Base-by-base conservation (phyloP, 2,329 filamentous ascomycete species). In the Aspergillus amoenus region DNA sequence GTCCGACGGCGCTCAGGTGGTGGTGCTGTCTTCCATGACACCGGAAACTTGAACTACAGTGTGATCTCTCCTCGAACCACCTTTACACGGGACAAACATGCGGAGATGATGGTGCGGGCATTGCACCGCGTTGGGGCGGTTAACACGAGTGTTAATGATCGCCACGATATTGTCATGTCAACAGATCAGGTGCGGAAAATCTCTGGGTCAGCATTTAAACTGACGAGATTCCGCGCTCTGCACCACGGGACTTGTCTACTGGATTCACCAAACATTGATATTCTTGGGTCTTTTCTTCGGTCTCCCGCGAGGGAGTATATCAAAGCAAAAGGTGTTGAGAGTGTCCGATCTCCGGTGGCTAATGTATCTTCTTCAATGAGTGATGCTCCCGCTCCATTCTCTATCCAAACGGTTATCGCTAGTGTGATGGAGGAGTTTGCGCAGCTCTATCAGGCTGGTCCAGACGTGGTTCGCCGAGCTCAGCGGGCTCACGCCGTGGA, bases 161-260 rank as follows among this genome's bases (percentile, higher is more conserved):
- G 94, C 15, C 93, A 99, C 72, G 94, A 99, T 71, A 97, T 99
- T 66, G 91, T 97, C 22, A 80, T 95, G 45, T 84, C 88, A 56
- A 79, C 81, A 49, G 55, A 63, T 70, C 68, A 70, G 37, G 80
- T 82, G 2, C 84, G 88, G 69, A 99, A 99, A 73, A 83, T 97
- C 11, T 96, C 92, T 0, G 94, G 94, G 1, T 97, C 92, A 0
- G 94, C 94, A 11, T 99, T 96, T 77, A 97, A 97, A 75, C 81
- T 99, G 53, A 97, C 90, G 0, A 82, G 90, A 22, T 78, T 85
- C 48, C 83, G 93, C 44, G 88, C 92, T 7, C 80, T 99, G 57
- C 94, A 99, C 74, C 94, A 99, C 74, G 94, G 93, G 7, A 99
- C 94, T 0, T 94, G 92, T 67, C 80, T 99, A 43, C 79, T 97